Conservation (phyloP, 75 land plant species). For the Larix kaempferi region DNA sequence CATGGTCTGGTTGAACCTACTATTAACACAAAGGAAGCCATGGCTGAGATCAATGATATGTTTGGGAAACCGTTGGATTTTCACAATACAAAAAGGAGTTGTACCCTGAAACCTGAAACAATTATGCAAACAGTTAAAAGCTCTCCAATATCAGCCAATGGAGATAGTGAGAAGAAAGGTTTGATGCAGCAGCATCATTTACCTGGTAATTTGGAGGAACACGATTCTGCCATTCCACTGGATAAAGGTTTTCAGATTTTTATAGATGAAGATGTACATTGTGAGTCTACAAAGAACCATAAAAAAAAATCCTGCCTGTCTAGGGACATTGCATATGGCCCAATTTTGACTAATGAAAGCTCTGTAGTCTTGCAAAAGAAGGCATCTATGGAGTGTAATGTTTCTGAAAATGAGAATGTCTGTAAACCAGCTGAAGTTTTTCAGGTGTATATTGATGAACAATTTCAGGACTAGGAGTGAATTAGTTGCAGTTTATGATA, state of each 20-base stretch:
- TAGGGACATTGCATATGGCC: neutral
- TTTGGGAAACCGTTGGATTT: slow-evolving; percentile 68
- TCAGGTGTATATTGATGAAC: slow-evolving; percentile 8
- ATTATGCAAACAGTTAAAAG: neutral
- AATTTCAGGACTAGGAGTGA: neutral
- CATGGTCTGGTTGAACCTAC: slow-evolving; percentile 81
- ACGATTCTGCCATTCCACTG: neutral
- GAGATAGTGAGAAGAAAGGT: neutral
- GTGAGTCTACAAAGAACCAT: neutral
- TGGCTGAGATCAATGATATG: slow-evolving; percentile 80
- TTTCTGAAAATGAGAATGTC: neutral
- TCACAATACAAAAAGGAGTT: slow-evolving; percentile 1
- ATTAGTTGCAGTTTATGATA: neutral
- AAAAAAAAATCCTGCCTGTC: neutral
- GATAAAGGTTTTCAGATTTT: neutral
- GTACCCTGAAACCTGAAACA: neutral
- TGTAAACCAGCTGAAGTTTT: neutral
- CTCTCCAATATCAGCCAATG: neutral
- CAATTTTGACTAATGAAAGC: neutral
- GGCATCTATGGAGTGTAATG: neutral
- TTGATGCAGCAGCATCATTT: neutral
- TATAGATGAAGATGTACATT: neutral
- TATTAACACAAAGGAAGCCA: slow-evolving; percentile 67
- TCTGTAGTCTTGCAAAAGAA: neutral
- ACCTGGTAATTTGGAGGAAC: neutral